phyloP scores from a whole-genome alignment of 1,139 yeast genomes.

The Hanseniaspora sp. region DNA sequence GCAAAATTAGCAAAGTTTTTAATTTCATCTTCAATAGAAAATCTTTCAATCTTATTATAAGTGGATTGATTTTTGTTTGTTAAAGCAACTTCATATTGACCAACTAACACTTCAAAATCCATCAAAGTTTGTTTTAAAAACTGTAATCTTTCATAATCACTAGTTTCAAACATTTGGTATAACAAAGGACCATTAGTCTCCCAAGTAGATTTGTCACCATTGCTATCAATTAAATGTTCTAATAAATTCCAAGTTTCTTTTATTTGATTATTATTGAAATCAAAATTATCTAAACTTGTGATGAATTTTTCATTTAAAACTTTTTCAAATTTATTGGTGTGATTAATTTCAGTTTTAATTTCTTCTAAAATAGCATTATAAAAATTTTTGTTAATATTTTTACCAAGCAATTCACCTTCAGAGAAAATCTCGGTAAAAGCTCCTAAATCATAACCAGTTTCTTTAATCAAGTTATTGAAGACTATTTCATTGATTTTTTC shows the following conservation, averaged over 20 bases:
- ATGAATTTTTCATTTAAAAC: conserved; percentile 47
- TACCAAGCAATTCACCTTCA: conserved; percentile 6
- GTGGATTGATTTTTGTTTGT: conserved; percentile 52
- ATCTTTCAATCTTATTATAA: conserved; percentile 45
- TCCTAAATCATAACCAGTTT: conserved; percentile 35
- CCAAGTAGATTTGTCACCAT: conserved; percentile 38
- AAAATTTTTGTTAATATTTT: conserved; percentile 33
- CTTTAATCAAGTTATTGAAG: conserved; percentile 27
- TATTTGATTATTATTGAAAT: conserved; percentile 45
- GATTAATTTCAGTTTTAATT: conserved; percentile 42
- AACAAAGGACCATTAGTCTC: conserved; percentile 66
- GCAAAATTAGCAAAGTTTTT: conserved; percentile 19
- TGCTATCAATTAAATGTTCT: conserved; percentile 19
- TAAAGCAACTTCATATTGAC: conserved; percentile 38
- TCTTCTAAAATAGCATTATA: conserved; percentile 50
- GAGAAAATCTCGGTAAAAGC: conserved; percentile 38
- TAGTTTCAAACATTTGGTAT: conserved; percentile 63
- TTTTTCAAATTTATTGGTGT: conserved; percentile 43
- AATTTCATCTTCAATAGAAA: conserved; percentile 38
- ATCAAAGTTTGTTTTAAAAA: conserved; percentile 58
- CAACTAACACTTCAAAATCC: conserved; percentile 54
- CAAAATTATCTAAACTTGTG: conserved; percentile 42
- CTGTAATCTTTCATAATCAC: conserved; percentile 57
- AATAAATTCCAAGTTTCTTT: conserved; percentile 27
- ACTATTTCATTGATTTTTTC: conserved; percentile 33